Conservation (phyloP, 2,329 filamentous ascomycete genomes). For the Hymenoscyphus salicellus region DNA sequence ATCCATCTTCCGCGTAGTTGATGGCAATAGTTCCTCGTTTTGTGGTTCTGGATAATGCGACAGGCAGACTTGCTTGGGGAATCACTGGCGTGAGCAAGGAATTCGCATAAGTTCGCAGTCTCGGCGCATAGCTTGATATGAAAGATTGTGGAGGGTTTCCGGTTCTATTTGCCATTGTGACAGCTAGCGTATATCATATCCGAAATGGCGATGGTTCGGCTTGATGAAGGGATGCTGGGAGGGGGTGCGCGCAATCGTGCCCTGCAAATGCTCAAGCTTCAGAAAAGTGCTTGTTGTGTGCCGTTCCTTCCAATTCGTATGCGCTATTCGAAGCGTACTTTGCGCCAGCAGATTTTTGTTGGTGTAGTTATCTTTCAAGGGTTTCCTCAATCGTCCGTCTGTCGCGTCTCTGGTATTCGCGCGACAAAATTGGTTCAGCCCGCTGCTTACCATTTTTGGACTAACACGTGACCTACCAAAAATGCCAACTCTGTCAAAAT, state of each 20-base stretch:
- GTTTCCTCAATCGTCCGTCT: background rate
- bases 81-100: slow-evolving; percentile 83
- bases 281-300: background rate
- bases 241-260: slow-evolving; percentile 3
- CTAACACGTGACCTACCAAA: too few species aligned
- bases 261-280: slow-evolving; percentile 1
- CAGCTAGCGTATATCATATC: slow-evolving; percentile 22
- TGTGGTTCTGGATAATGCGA: slow-evolving; percentile 75
- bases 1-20: slow-evolving; percentile 97
- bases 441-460: too few species aligned
- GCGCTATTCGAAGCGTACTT: background rate
- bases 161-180: slow-evolving; percentile 31
- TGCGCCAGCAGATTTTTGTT: background rate
- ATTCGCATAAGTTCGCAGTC: slow-evolving; percentile 86
- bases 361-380: slow-evolving; percentile 1
- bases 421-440: background rate
- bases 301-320: background rate
- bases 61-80: slow-evolving; percentile 64
- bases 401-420: background rate
- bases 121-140: slow-evolving; percentile 86
- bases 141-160: slow-evolving; percentile 73
- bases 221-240: slow-evolving; percentile 19
- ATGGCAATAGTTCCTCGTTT: slow-evolving; percentile 95
- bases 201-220: slow-evolving; percentile 6
- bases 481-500: too few species aligned